Evolutionary conservation across 2,329 filamentous ascomycete genomes (phyloP).

Genomic region (Hansfordia pulvinata): DNA sequence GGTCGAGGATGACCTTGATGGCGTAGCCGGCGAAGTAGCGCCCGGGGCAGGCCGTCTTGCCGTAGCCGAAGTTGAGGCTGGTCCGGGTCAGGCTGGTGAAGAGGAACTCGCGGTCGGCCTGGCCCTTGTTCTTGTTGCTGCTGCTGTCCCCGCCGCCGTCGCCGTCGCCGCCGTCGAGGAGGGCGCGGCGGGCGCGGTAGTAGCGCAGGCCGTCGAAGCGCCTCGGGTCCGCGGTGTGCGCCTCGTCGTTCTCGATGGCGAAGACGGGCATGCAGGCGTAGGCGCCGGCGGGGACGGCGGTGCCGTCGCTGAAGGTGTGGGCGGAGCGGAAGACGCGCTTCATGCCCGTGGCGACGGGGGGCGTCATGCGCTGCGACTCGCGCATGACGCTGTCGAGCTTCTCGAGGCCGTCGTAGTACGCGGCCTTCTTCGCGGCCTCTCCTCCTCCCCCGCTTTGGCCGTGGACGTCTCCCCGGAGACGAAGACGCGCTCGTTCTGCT

Average conservation of each 20-base stretch:
- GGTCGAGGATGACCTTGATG: slow-evolving; percentile 19
- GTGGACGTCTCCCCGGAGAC: too few species aligned
- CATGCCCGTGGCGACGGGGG: slow-evolving; percentile 2
- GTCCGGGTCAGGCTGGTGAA: slow-evolving; percentile 19
- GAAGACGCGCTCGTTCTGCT: too few species aligned
- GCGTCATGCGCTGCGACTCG: slow-evolving; percentile 5
- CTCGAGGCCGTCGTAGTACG: slow-evolving; percentile 4
- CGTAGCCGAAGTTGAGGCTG: slow-evolving; percentile 22
- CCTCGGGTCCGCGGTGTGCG: slow-evolving; percentile 13
- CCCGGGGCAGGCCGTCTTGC: slow-evolving; percentile 24
- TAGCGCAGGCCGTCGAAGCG: slow-evolving; percentile 19
- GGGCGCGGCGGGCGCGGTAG: slow-evolving; percentile 15
- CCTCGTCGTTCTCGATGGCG: slow-evolving; percentile 15
- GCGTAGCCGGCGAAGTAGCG: slow-evolving; percentile 24
- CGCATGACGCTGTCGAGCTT: slow-evolving; percentile 6
- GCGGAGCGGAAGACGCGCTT: slow-evolving; percentile 3
- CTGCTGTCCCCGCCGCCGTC: too few species aligned
- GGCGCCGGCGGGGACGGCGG: slow-evolving; percentile 1
- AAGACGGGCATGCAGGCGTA: slow-evolving; percentile 6
- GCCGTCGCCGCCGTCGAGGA: too few species aligned
- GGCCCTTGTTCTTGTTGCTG: slow-evolving; percentile 8
- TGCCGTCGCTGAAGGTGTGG: slow-evolving; percentile 2
- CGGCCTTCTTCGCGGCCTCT: too few species aligned
- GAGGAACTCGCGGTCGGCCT: slow-evolving; percentile 14
- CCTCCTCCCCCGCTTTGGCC: too few species aligned